Base-by-base conservation (phyloP, 2,329 filamentous ascomycete genomes). In the Pleurostoma richardsiae region DNA sequence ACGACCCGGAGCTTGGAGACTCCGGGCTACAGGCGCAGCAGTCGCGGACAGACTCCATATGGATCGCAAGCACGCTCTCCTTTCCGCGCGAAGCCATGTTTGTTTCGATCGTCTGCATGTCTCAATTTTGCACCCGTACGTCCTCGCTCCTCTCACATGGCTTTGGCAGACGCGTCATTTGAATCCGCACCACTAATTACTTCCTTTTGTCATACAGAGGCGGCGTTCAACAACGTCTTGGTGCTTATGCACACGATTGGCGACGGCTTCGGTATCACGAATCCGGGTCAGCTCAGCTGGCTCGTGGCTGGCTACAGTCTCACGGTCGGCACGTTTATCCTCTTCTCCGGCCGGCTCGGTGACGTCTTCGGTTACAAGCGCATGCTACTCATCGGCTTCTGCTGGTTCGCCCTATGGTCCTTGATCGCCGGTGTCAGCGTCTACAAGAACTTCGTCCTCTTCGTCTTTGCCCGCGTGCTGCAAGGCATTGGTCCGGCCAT, bases 401-500 rank as follows among this genome's bases (percentile, higher is more conserved):
- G 55, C 7, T 74, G 71, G 70, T 68, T 68, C 42, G 54, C 64
- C 8, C 30, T 72, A 19, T 73, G 67, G 58, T 65, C 61, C 7
- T 50, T 73, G 28, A 56, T 67, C 3, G 61, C 57, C 29, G 69
- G 66, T 0, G 65, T 73, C 40, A 66, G 55, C 29, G 54, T 57
- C 38, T 62, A 56, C 48, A 56, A 56, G 7, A 51, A 52, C 29
- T 50, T 57, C 39, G 48, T 63, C 28, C 57, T 66, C 47, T 76
- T 79, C 54, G 67, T 69, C 38, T 64, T 76, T 44, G 66, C 66
- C 29, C 69, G 76, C 28, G 73, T 69, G 3, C 59, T 80, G 7
- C 74, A 79, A 50, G 73, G 75, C 3, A 71, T 79, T 39, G 80
- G 79, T 0, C 74, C 78, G 1, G 74, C 79, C 0, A 67, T 83